Evolutionary conservation across 2,329 filamentous ascomycete genomes (phyloP), one percentile per base, ranked within the genome.

Genomic region (Hypoxylon rubiginosum): DNA sequence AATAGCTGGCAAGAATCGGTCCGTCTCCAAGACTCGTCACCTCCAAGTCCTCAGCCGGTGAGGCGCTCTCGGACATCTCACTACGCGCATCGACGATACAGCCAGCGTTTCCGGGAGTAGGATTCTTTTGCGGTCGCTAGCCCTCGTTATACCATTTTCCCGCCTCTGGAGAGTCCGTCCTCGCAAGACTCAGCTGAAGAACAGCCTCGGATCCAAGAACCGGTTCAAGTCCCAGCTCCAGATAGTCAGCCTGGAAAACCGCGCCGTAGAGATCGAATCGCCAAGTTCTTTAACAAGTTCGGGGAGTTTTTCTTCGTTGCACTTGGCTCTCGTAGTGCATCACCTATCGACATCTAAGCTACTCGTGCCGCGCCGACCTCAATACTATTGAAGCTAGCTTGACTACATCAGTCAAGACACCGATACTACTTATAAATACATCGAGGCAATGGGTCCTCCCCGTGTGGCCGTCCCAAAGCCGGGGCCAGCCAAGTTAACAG

Each of bases 401-500:
- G 28, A 13, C 26, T 21, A 41, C 6, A 19, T 34, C 26, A 13
- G 52, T 51, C 46, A 55, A 58, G 41, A 24, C 24, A 13, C 7
- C 28, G 26, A 48, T n/a, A 8, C 9, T 34, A 49, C 26, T 39
- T 17, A 48, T 15, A 48, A 58, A 19, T 17, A 54, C 32, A 39
- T 43, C 21, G 45, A 59, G 21, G 46, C 51, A 21, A 76, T 76
- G 74, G 68, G 69, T 53, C 67, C 73, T 55, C 51, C 70, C 41
- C 73, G 73, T 45, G 54, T 68, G 49, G 86, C 87, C 70, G 88
- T 97, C 72, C 95, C 96, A 63, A 92, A 95, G 83, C 95, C 95
- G 62, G 95, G 95, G 57, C 94, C 95, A 62, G 95, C 95, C 64
- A 93, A 92, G 74, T 84, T 98, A 71, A 90, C 89, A 69, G 89